Percentiles rank a stretch among this genome's conserved stretches.
Evolutionary conservation across 2,329 filamentous ascomycete genomes (phyloP).

Genomic region (Neofusicoccum umdonicola): DNA sequence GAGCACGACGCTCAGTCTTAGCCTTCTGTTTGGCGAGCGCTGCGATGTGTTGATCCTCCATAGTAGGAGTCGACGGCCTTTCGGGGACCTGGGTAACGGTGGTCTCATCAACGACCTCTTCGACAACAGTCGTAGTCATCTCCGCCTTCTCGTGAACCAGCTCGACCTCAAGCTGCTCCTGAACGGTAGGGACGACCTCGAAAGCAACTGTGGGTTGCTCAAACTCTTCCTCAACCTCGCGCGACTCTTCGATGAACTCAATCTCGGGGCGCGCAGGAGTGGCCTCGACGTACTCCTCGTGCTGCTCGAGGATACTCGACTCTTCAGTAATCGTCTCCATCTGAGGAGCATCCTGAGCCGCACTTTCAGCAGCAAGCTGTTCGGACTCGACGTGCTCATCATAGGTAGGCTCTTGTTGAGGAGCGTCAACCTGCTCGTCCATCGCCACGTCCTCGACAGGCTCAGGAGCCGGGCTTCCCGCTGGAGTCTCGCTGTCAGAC

Average conservation of each 20-base stretch:
- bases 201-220: too few species aligned
- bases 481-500: not conserved
- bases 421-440: not conserved
- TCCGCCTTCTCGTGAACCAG: not conserved
- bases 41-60: not conserved
- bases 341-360: not conserved
- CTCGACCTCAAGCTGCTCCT: not conserved
- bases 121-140: not conserved
- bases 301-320: not conserved
- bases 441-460: not conserved
- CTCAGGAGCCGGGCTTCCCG: not conserved
- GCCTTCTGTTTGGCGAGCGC: constrained; percentile 9
- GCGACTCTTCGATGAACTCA: not conserved
- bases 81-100: not conserved
- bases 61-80: constrained; percentile 5
- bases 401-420: not conserved
- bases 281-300: not conserved
- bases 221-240: not conserved
- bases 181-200: not conserved
- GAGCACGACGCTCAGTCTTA: constrained; percentile 12
- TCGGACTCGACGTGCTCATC: not conserved
- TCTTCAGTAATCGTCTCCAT: not conserved
- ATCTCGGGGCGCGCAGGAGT: constrained; percentile 4
- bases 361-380: too few species aligned
- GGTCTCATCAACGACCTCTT: not conserved